Base-by-base conservation (phyloP, 495 filamentous ascomycete species). In the Penicillium maclennaniae region DNA sequence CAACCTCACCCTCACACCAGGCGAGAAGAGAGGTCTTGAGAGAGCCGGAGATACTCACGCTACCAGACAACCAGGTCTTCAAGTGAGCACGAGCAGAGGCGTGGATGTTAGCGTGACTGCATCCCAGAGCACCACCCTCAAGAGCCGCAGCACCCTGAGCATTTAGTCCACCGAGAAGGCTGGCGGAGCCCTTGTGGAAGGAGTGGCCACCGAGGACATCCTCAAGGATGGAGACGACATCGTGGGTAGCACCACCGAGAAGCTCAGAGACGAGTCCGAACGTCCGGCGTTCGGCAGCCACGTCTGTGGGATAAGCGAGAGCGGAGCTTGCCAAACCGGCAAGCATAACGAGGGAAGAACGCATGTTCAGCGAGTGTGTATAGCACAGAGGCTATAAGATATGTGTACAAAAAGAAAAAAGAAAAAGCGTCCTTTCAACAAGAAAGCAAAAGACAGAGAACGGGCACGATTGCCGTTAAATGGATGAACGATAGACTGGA, bases 101-200 rank as follows among this genome's bases (percentile, higher is more conserved):
- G 39, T 69, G 53, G 38, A 75, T 62, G n/a, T 43, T 45, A 41
- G 60, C 62, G 37, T 68, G 60, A 54, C 58, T 65, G 59, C 67
- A 69, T 61, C 74, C 74, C 45, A 75, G 48, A 51, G 68, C 69
- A 68, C 67, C 64, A 56, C 68, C 69, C 44, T 67, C 53, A 7
- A 75, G 65, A 41, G 72, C 74, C 15, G 71, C 74, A 41, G 72
- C 72, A 56, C 60, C 72, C 49, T 65, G 51, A n/a, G 67, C 65
- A 46, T 56, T 66, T 49, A 77, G 59, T 25, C 66, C 68, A 55
- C 42, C 46, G 43, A 74, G 62, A 39, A 70, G 27, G 20, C 48
- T 51, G 15, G 43, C 52, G 12, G 64, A 55, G 51, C 46, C 56
- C 8, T 34, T 10, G 31, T 12, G 9, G 9, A 57, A 37, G 21